Base-by-base conservation (phyloP, 169 alveolate genomes). In the Eimeria praecox region DNA sequence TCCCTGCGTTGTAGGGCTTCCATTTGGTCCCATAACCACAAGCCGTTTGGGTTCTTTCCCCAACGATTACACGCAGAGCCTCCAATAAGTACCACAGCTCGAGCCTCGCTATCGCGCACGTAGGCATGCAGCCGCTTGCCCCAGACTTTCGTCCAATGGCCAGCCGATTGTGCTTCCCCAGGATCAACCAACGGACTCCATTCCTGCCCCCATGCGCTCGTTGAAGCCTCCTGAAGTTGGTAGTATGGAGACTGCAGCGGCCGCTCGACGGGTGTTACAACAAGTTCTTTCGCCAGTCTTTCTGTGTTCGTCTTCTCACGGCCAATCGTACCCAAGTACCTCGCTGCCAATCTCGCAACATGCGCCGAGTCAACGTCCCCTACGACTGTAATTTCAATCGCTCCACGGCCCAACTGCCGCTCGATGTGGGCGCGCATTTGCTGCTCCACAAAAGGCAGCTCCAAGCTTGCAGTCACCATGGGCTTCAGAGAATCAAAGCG, bases 21-120 rank as follows among this genome's bases (percentile, higher is more conserved):
- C 95, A 90, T 71, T 10, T 90, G 75, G 35, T 90, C 78, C 89
- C 88, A 71, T 56, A 97, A 88, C 96, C 97, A 98, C 46, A 95
- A 71, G n/a, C 98, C 98, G 77, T 97, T 97, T n/a, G 97, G 95
- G 80, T 96, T 85, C 87, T 97, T 94, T 35, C 98, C 98, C 94
- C 98, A 97, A 24, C 97, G 90, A 82, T 98, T 98, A 56, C 98
- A 97, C 35, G 98, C 98, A 89, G 96, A 96, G 73, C 98, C 98
- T 62, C 97, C 97, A 78, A 97, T 95, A 40, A 97, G 97, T 62
- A 98, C 97, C 82, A 98, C 95, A 24, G 98, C 98, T 27, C 98
- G 98, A 77, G 97, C 97, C 95, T 97, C 98, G 88, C 97, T 97
- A 73, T 98, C 98, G 10, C 90, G 54, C 54, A 96, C 90, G 75